phyloP scores from a whole-genome alignment of 345 rosid species.

The Raphanus sativus region DNA sequence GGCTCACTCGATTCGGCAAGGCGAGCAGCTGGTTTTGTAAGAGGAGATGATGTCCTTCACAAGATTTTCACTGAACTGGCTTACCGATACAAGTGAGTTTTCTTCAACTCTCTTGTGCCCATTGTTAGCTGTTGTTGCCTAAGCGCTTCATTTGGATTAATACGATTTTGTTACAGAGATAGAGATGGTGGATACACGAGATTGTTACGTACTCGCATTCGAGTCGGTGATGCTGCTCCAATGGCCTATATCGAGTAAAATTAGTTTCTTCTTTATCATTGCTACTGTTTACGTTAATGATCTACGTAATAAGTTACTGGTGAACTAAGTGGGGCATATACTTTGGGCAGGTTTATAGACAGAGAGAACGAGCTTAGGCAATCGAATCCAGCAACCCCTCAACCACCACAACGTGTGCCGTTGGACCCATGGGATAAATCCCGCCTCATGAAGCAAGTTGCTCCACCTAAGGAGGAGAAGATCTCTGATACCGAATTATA shows the following conservation, averaged over 20 bases:
- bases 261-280: neutral
- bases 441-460: neutral
- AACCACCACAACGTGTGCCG: neutral
- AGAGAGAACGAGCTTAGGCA: neutral
- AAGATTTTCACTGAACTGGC: slow-evolving; percentile 61
- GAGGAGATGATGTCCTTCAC: slow-evolving; percentile 92
- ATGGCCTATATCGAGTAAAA: neutral
- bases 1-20: slow-evolving; percentile 82
- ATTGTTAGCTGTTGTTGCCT: slow-evolving; percentile 1
- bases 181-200: slow-evolving; percentile 74
- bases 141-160: neutral
- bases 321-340: neutral
- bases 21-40: slow-evolving; percentile 82
- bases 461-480: neutral
- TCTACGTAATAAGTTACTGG: neutral
- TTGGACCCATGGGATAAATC: neutral
- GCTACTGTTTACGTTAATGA: neutral
- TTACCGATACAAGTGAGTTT: slow-evolving; percentile 73
- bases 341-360: neutral
- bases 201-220: slow-evolving; percentile 72
- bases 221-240: neutral
- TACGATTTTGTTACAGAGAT: slow-evolving; percentile 23
- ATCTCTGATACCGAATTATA: neutral
- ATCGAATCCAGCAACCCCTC: neutral
- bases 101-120: neutral